Conservation (phyloP, 1,284 basidiomycete species). For the Ustilago cynodontis region DNA sequence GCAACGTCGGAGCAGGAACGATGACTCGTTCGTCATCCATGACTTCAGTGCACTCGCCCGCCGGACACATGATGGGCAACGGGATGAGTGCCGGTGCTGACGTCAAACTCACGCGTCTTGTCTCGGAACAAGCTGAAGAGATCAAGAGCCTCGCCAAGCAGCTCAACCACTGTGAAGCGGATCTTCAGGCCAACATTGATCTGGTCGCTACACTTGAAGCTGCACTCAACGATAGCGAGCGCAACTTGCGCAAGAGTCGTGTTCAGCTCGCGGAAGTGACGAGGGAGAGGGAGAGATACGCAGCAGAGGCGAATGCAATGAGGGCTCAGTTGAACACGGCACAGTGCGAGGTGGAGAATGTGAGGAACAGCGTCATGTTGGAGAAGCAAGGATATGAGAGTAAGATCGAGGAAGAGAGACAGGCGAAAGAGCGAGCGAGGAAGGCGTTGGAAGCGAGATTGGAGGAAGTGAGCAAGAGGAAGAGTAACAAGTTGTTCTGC, state of each 20-base stretch:
- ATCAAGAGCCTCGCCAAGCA: slow-evolving; percentile 91
- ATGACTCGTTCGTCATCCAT: slow-evolving; percentile 61
- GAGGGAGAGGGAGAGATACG: slow-evolving; percentile 59
- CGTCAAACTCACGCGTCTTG: slow-evolving; percentile 65
- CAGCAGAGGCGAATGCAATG: slow-evolving; percentile 57
- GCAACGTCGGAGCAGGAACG: slow-evolving; percentile 17
- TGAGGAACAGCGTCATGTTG: slow-evolving; percentile 54
- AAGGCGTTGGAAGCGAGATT: slow-evolving; percentile 59
- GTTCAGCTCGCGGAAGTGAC: slow-evolving; percentile 64
- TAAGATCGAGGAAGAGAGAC: slow-evolving; percentile 57
- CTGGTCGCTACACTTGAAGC: slow-evolving; percentile 75
- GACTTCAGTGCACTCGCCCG: slow-evolving; percentile 51
- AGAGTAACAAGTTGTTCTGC: slow-evolving; percentile 62
- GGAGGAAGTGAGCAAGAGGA: slow-evolving; percentile 63
- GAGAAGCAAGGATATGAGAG: slow-evolving; percentile 62
- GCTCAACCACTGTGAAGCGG: slow-evolving; percentile 87
- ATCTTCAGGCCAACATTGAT: slow-evolving; percentile 91
- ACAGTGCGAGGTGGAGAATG: slow-evolving; percentile 60
- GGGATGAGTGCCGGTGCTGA: slow-evolving; percentile 27
- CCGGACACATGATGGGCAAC: slow-evolving; percentile 21
- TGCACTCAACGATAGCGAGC: slow-evolving; percentile 63
- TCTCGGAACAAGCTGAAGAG: slow-evolving; percentile 82
- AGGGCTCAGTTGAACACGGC: slow-evolving; percentile 54
- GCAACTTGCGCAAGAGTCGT: slow-evolving; percentile 64
- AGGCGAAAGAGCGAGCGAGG: slow-evolving; percentile 60